A percentile compares a stretch with the other conserved stretches of the same genome.
Evolutionary conservation across 768 basidiomycete species (phyloP).

Genomic region (Pleurotus cornucopiae): DNA sequence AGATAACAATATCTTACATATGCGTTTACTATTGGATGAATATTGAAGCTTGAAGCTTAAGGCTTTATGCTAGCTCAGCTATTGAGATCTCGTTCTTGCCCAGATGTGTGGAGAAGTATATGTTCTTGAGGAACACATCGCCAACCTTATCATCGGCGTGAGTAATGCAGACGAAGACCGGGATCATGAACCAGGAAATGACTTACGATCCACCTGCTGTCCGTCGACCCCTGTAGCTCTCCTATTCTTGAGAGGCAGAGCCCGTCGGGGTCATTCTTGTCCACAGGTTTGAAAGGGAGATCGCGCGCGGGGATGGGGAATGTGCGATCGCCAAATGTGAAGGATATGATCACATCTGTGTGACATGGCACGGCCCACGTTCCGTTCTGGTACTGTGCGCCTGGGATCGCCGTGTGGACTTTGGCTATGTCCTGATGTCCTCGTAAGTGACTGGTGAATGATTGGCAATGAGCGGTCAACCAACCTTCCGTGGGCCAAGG

Average conservation of each 20-base stretch:
- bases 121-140: slow-evolving; percentile 77
- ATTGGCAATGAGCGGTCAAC: not conserved
- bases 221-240: not conserved
- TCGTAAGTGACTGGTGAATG: not conserved
- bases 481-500: not conserved
- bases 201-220: not conserved
- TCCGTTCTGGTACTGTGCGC: slow-evolving; percentile 38
- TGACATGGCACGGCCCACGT: slow-evolving; percentile 49
- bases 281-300: slow-evolving; percentile 49
- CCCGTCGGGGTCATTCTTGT: slow-evolving; percentile 38
- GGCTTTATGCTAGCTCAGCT: slow-evolving; percentile 41
- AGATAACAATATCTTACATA: no score
- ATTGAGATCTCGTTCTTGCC: slow-evolving; percentile 54
- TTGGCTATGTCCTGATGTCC: slow-evolving; percentile 14
- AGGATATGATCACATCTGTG: slow-evolving; percentile 35
- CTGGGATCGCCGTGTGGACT: slow-evolving; percentile 37
- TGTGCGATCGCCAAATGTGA: slow-evolving; percentile 41
- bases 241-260: not conserved
- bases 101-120: slow-evolving; percentile 65
- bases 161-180: slow-evolving; percentile 9
- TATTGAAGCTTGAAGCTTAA: not conserved
- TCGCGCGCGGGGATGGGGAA: slow-evolving; percentile 65
- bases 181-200: not conserved
- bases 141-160: slow-evolving; percentile 34
- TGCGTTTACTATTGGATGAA: not conserved